A percentile compares a stretch with the other conserved stretches of the same genome.
Evolutionary conservation across 2,329 filamentous ascomycete genomes (phyloP).

Genomic region (Claviceps quebecensis): DNA sequence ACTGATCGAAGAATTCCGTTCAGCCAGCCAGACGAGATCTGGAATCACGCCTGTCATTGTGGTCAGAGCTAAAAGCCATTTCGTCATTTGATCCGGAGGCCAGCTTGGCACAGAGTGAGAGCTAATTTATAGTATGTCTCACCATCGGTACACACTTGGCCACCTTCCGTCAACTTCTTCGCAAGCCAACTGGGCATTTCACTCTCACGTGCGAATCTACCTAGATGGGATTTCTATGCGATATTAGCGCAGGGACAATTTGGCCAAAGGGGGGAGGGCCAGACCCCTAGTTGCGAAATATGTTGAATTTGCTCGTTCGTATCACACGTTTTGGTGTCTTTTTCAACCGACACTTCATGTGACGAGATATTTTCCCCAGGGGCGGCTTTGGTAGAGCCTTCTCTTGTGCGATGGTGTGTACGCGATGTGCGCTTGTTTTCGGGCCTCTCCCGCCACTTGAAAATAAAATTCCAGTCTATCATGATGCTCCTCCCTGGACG

Average conservation of each 20-base stretch:
- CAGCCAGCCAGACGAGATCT: conserved; percentile 47
- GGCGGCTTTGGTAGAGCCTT: neutral
- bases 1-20: conserved; percentile 45
- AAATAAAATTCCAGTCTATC: neutral
- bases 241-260: no score
- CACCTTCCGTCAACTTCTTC: conserved; percentile 1
- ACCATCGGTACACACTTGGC: conserved; percentile 7
- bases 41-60: conserved; percentile 39
- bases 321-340: neutral
- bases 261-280: neutral
- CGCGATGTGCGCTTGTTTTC: neutral
- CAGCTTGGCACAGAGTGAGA: neutral
- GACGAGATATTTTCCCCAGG: neutral
- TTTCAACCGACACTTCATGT: neutral
- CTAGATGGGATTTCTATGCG: conserved; percentile 7
- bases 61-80: neutral
- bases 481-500: neutral
- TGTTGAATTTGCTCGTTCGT: neutral
- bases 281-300: neutral
- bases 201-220: conserved; percentile 5
- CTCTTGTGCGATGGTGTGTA: neutral
- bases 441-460: neutral
- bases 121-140: neutral
- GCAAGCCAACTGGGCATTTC: conserved; percentile 6
- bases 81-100: neutral